Base-by-base conservation (phyloP, 768 basidiomycete species). In the Fistulinella prunicolor region DNA sequence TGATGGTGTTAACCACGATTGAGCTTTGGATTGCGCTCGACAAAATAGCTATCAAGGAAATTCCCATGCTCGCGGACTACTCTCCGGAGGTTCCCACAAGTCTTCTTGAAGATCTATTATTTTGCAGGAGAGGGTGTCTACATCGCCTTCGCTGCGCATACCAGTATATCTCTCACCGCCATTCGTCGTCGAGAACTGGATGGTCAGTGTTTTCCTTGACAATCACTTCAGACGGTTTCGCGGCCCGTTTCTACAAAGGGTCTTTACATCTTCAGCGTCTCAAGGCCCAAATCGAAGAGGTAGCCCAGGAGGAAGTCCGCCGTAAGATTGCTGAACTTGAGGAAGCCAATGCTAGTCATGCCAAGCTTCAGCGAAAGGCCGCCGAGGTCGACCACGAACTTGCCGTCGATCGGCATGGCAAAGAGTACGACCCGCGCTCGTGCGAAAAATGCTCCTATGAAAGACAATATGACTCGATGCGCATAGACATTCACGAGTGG, bases 401-500 rank as follows among this genome's bases (percentile, higher is more conserved):
- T 3, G 9, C 34, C 6, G 10, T 42, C 1, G 38, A 20, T 9
- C 32, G 28, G 23, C 20, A 51, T 17, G 60, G 60, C 17, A 16
- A 36, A 7, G 42, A 49, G 23, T 46, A 44, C 3, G 36, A 51
- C 1, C 45, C 48, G 3, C 49, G 42, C 16, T 20, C 53, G 0
- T 73, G 70, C 45, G 3, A 23, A 0, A 73, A 65, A 42, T 76
- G 74, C 32, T 9, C 7, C 3, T 44, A 69, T 16, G 44, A 65
- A 19, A 49, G 45, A 14, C 22, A 57, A 43, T 62, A 67, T 0
- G 19, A 37, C 26, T 28, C 26, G 0, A 23, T 76, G 59, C n/a
- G 14, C 0, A 77, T 79, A 22, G 1, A 28, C 1, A 54, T 74
- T 2, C 63, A 75, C 26, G 79, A 80, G 46, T 76, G 76, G 76